Evolutionary conservation across 1,139 yeast genomes (phyloP).

Genomic region (Chernovozyma aurita): DNA sequence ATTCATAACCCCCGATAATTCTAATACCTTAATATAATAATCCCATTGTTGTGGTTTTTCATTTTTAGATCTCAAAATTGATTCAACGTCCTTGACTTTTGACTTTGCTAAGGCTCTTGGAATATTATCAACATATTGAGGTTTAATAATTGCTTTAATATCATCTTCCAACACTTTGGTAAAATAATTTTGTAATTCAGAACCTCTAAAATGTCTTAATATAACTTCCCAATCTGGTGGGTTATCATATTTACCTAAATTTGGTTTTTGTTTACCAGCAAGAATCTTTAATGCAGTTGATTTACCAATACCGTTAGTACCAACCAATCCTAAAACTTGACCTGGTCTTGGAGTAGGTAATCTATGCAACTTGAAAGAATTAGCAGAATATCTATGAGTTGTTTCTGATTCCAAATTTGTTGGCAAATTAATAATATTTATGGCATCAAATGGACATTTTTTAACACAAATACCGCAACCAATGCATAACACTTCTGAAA

Average conservation of each 20-base stretch:
- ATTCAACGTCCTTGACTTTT: conserved; percentile 83
- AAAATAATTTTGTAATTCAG: conserved; percentile 93
- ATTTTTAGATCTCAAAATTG: conserved; percentile 67
- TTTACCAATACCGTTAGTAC: conserved; percentile 98
- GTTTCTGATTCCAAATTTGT: conserved; percentile 89
- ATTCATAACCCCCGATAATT: conserved; percentile 65
- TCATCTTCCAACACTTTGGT: conserved; percentile 91
- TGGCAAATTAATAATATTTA: conserved; percentile 90
- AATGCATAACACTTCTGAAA: conserved; percentile 92
- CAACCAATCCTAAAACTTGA: conserved; percentile 94
- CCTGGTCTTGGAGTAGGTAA: conserved; percentile 99
- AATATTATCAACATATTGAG: conserved; percentile 95
- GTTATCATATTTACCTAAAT: conserved; percentile 85
- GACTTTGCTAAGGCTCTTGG: conserved; percentile 92
- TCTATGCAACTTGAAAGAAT: conserved; percentile 94
- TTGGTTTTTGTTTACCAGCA: conserved; percentile 98
- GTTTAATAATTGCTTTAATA: conserved; percentile 92
- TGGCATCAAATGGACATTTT: conserved; percentile 97
- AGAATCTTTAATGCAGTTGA: conserved; percentile 96
- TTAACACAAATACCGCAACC: conserved; percentile 99
- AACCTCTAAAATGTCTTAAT: conserved; percentile 87
- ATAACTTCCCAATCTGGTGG: conserved; percentile 99
- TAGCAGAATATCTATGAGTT: conserved; percentile 96
- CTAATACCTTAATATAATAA: conserved; percentile 62
- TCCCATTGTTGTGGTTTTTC: conserved; percentile 63